A percentile compares a stretch with the other conserved stretches of the same genome.
These are phyloP conservation scores for Coemansia sp. DNA, from an alignment of 192 early-diverging fungal genomes.

Conservation along the genomic window DNA sequence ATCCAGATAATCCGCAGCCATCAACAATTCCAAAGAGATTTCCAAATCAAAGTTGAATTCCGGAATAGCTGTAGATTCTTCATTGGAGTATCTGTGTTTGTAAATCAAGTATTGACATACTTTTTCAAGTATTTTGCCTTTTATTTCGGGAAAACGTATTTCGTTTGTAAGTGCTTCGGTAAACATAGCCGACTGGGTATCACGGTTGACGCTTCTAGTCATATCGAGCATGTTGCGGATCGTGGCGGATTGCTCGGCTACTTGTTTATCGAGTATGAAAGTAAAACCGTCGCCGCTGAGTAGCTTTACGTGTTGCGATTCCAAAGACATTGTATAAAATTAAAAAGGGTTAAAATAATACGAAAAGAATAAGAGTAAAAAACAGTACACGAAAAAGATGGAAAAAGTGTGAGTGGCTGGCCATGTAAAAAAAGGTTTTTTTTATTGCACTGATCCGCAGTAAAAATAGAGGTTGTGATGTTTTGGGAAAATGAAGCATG, in stretches of 20 bases:
- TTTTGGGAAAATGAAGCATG: neutral
- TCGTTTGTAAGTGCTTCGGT: conserved; percentile 87
- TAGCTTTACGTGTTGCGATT: conserved; percentile 34
- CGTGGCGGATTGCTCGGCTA: conserved; percentile 89
- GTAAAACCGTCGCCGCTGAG: conserved; percentile 88
- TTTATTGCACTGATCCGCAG: no score
- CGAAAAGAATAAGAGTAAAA: neutral
- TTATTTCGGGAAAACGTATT: conserved; percentile 90
- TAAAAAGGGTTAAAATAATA: neutral
- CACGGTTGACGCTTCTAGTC: conserved; percentile 55
- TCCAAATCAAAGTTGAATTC: conserved; percentile 90
- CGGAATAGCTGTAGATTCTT: conserved; percentile 55
- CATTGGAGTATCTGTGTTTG: conserved; percentile 65
- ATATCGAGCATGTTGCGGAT: conserved; percentile 93
- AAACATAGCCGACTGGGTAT: conserved; percentile 60
- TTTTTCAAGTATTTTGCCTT: conserved; percentile 87
- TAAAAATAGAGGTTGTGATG: neutral
- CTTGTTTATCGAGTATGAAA: conserved; percentile 83
- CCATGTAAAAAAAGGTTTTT: neutral
- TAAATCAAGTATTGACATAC: conserved; percentile 95
- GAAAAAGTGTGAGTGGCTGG: no score
- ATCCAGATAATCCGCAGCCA: conserved; percentile 96
- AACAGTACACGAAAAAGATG: neutral
- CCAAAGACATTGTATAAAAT: conserved; percentile 6
- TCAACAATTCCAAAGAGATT: conserved; percentile 85